phyloP scores from a whole-genome alignment of 176 grass and related monocot genomes.

The Bromus sterilis region DNA sequence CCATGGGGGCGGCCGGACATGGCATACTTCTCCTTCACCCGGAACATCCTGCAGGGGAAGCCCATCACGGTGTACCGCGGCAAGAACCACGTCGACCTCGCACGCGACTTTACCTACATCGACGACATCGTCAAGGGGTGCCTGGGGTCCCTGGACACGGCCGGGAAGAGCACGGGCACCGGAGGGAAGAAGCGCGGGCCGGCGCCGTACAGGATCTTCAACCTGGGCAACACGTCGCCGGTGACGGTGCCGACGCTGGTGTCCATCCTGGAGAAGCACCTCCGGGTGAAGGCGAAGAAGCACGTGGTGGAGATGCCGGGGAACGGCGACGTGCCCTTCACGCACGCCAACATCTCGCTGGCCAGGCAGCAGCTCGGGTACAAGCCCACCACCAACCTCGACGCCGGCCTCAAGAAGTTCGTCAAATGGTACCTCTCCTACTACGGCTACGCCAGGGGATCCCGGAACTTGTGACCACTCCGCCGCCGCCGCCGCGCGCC shows the following conservation, averaged over 20 bases:
- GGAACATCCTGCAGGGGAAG: slow-evolving; percentile 86
- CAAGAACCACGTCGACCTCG: slow-evolving; percentile 56
- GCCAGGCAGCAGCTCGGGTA: slow-evolving; percentile 67
- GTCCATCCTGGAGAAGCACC: slow-evolving; percentile 75
- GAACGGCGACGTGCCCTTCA: slow-evolving; percentile 91
- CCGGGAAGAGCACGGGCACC: slow-evolving; percentile 65
- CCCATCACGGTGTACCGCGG: slow-evolving; percentile 81
- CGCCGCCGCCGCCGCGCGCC: not conserved
- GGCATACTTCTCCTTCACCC: slow-evolving; percentile 91
- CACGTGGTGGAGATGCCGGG: slow-evolving; percentile 82
- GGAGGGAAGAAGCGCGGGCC: slow-evolving; percentile 71
- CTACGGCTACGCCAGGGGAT: slow-evolving; percentile 76
- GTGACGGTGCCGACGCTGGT: slow-evolving; percentile 82
- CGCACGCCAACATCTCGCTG: slow-evolving; percentile 74
- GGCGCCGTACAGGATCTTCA: slow-evolving; percentile 84
- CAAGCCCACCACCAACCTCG: slow-evolving; percentile 77
- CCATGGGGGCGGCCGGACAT: slow-evolving; percentile 85
- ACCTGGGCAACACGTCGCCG: slow-evolving; percentile 79
- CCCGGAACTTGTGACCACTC: slow-evolving; percentile 38
- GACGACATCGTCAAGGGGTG: slow-evolving; percentile 92
- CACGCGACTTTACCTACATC: slow-evolving; percentile 89
- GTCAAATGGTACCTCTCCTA: slow-evolving; percentile 94
- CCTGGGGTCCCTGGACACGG: slow-evolving; percentile 63
- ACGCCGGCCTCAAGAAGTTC: slow-evolving; percentile 78
- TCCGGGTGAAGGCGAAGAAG: slow-evolving; percentile 68